These are phyloP conservation scores for Albizia julibrissin DNA, from an alignment of 306 rosid species.

Conservation along the genomic window DNA sequence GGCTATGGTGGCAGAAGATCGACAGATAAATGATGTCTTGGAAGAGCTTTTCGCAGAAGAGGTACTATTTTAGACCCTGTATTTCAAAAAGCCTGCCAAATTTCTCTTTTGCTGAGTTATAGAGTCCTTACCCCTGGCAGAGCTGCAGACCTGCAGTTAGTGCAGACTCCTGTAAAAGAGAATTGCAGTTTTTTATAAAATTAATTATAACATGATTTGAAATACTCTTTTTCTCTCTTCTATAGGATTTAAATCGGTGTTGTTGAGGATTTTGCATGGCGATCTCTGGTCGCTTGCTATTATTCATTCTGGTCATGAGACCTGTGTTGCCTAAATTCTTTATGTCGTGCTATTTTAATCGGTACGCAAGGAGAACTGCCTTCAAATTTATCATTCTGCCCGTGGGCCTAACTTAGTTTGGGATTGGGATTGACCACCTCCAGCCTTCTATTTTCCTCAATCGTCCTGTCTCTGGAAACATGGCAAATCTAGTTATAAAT, in stretches of 20 bases:
- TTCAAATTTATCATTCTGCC: not conserved
- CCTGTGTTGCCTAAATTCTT: not conserved
- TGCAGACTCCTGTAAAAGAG: not conserved
- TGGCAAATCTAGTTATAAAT: conserved; percentile 6
- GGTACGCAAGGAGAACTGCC: too few relatives aligned
- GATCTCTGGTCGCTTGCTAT: not conserved
- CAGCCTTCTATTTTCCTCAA: not conserved
- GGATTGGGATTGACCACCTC: conserved; percentile 4
- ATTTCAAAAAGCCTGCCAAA: not conserved
- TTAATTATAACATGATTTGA: not conserved
- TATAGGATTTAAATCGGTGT: not conserved
- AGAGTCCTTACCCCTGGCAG: conserved; percentile 4
- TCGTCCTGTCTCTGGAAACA: not conserved
- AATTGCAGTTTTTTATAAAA: not conserved
- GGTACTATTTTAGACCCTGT: conserved; percentile 46
- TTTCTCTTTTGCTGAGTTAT: conserved; percentile 12
- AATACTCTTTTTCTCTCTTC: not conserved
- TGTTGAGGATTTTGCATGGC: not conserved
- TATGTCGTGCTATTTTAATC: not conserved
- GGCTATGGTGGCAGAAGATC: conserved; percentile 95
- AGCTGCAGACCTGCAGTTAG: not conserved
- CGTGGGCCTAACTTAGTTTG: not conserved
- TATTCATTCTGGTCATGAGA: not conserved
- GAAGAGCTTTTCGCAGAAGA: conserved; percentile 94
- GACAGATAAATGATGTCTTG: conserved; percentile 83